These are phyloP conservation scores for Dothideomycetes sp. DNA, from an alignment of 2,329 filamentous ascomycete genomes.

Conservation along the genomic window DNA sequence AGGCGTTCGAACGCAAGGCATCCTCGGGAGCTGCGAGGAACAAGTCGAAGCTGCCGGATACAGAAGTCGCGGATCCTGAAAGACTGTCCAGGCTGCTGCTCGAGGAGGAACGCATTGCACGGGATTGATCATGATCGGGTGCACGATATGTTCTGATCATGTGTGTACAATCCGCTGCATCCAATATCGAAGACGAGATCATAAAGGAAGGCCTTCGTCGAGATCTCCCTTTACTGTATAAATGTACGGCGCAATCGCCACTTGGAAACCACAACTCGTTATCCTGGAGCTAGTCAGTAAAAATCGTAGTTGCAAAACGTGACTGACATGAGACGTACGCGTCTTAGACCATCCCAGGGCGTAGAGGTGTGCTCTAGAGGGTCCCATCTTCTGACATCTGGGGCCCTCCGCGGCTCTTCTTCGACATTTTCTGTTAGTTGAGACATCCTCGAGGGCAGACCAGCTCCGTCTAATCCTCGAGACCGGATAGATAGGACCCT, in stretches of 20 bases:
- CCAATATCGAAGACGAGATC: slow-evolving; percentile 47
- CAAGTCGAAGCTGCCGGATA: slow-evolving; percentile 38
- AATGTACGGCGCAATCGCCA: slow-evolving; percentile 59
- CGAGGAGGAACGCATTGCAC: background rate
- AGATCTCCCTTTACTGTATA: slow-evolving; percentile 56
- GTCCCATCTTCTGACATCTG: slow-evolving; percentile 9
- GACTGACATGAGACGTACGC: slow-evolving; percentile 9
- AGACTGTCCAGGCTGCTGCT: slow-evolving; percentile 15
- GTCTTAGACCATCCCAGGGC: slow-evolving; percentile 12
- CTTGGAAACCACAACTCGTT: slow-evolving; percentile 57
- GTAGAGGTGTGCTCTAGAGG: slow-evolving; percentile 5
- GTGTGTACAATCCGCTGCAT: slow-evolving; percentile 47
- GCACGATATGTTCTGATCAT: slow-evolving; percentile 42
- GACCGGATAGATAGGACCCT: slow-evolving; percentile 1
- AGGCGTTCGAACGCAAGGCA: slow-evolving; percentile 42
- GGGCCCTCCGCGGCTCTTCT: slow-evolving; percentile 1
- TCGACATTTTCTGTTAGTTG: background rate
- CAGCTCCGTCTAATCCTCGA: background rate
- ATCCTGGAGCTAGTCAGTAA: slow-evolving; percentile 40
- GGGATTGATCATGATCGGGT: background rate
- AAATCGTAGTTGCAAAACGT: too few species aligned
- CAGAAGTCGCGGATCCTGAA: slow-evolving; percentile 19
- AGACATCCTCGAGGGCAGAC: background rate
- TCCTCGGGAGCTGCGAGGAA: slow-evolving; percentile 57
- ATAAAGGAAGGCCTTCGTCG: slow-evolving; percentile 57